Evolutionary conservation across 2,329 filamentous ascomycete species (phyloP), one percentile per base, ranked within the genome.

Genomic region (Phyllosticta capitalensis): DNA sequence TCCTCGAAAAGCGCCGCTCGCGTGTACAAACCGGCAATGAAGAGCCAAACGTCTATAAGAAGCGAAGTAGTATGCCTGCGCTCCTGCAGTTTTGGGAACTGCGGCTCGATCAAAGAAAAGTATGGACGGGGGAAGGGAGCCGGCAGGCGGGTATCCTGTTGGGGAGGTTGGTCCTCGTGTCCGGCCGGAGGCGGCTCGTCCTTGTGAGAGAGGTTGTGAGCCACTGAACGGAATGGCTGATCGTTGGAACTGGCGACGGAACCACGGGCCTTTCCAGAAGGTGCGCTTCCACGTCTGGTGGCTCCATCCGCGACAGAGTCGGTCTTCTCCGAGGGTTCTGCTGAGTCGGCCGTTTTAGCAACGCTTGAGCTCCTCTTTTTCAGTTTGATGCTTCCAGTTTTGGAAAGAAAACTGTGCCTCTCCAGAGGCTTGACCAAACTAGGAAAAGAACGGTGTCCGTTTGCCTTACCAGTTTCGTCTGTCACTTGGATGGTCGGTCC

Each of bases 11-110:
- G 84, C 9, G 82, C 83, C 7, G 92, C 90, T 57, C 90, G 83
- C 26, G 90, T 84, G 69, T 97, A 99, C 64, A 97, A 86, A 0
- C 88, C 88, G 1, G 90, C 88, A 62, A 96, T 90, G 69, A 94
- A 87, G 9, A 96, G 79, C 94, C 94, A 99, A 30, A 96, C 85
- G 64, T 87, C 87, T 20, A 91, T 78, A 17, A 99, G 73, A 10
- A 86, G 69, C 4, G 78, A 77, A 12, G 83, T 74, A 17, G 78
- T 80, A 61, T 84, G 81, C 58, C 79, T 79, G 56, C 81, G 78
- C 55, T 79, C 76, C 62, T 82, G 78, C 9, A 76, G 63, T 20
- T 74, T 71, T 1, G 79, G 74, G 60, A 83, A 81, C 56, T 76
- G 76, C 49, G 80, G 78, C 28, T 79, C 68, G 10, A 74, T 68